Evolutionary conservation across 768 basidiomycete species (phyloP).

Genomic region (Trametes maxima): DNA sequence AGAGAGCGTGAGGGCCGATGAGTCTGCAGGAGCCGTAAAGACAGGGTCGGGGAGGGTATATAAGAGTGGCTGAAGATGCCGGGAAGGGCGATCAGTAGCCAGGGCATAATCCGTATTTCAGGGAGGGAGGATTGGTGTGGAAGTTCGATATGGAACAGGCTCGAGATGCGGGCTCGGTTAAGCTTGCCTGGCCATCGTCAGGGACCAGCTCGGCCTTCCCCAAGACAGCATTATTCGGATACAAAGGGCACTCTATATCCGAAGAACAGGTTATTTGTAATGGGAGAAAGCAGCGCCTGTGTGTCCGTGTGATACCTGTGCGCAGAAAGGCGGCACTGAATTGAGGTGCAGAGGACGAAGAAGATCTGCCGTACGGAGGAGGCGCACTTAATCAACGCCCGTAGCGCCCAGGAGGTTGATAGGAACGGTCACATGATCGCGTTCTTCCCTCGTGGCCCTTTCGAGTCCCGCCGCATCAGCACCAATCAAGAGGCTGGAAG

Average conservation of each 20-base stretch:
- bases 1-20: background rate
- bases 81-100: background rate
- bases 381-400: background rate
- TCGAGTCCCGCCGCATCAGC: background rate
- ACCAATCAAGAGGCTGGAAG: background rate
- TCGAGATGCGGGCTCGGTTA: constrained; percentile 1
- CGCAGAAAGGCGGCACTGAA: background rate
- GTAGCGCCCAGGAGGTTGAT: background rate
- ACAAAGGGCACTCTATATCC: background rate
- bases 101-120: background rate
- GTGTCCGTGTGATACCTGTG: too few species aligned
- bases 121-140: background rate
- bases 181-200: background rate
- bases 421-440: constrained; percentile 9
- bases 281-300: too few species aligned
- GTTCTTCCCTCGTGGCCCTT: background rate
- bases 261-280: too few species aligned
- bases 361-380: background rate
- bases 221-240: background rate
- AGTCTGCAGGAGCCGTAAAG: background rate
- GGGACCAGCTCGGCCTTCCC: background rate
- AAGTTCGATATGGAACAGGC: background rate
- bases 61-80: background rate
- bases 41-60: background rate
- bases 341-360: background rate